phyloP scores from a whole-genome alignment of 305 asterid species.

The Salvia sclarea region DNA sequence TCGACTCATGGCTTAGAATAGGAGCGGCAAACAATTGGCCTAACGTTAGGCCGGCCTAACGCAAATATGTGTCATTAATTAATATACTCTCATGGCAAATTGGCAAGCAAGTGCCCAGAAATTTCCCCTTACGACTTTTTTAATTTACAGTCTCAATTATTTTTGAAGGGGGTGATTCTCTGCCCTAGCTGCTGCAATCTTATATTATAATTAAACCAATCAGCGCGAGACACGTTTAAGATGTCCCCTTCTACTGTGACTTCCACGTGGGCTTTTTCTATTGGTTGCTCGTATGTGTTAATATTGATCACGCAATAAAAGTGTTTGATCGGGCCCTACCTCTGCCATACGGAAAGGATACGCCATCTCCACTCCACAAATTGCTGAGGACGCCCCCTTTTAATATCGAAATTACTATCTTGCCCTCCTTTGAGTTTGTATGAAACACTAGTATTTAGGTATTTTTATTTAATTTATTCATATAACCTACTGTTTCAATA shows the following conservation, averaged over 20 bases:
- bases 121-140: constrained; percentile 20
- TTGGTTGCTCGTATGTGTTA: constrained; percentile 25
- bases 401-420: background rate
- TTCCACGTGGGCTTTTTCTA: background rate
- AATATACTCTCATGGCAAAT: constrained; percentile 19
- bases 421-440: constrained; percentile 17
- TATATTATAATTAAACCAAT: background rate
- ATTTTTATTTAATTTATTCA: no score
- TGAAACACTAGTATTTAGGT: no score
- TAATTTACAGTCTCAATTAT: constrained; percentile 16
- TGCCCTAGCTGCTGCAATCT: background rate
- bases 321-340: background rate
- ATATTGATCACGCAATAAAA: background rate
- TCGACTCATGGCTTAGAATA: no score
- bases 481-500: no score
- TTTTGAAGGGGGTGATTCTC: background rate
- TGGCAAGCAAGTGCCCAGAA: constrained; percentile 22
- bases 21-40: no score
- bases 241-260: background rate
- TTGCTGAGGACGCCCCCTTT: background rate
- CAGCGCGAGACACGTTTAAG: background rate
- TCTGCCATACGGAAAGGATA: background rate
- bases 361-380: background rate
- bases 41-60: no score
- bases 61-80: no score